Conservation (phyloP, 805 yeast genomes). For the Yamadazyma philogaea region DNA sequence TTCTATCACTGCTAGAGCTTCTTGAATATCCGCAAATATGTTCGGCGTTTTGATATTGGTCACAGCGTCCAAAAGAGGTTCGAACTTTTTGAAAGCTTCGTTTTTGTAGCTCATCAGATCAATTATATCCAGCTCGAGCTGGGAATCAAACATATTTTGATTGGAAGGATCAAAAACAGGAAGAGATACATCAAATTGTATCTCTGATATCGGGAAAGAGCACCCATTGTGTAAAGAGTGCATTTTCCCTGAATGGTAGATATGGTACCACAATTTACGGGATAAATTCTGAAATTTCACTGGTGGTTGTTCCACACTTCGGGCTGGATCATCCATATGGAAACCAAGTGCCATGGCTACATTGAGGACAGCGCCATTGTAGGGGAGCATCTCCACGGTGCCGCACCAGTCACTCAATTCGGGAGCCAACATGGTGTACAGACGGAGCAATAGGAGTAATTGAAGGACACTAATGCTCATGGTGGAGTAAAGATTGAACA, state of each 20-base stretch:
- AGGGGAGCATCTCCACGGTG: constrained; percentile 51
- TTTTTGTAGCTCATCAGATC: neutral
- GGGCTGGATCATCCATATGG: neutral
- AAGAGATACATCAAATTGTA: neutral
- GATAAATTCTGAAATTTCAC: constrained; percentile 1
- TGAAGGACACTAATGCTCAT: constrained; percentile 51
- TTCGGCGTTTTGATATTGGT: neutral
- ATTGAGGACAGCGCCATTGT: constrained; percentile 47
- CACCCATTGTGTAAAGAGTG: constrained; percentile 6
- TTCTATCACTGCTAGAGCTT: neutral
- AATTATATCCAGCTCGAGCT: neutral
- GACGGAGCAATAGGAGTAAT: constrained; percentile 48
- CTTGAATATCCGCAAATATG: neutral
- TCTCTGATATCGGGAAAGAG: neutral
- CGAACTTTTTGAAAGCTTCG: neutral
- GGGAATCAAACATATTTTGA: neutral
- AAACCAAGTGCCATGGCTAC: constrained; percentile 3
- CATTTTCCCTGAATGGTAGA: neutral
- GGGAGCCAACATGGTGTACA: constrained; percentile 48
- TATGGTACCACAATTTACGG: constrained; percentile 4
- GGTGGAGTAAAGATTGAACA: constrained; percentile 29
- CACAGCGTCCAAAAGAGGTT: constrained; percentile 1
- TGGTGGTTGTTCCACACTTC: neutral
- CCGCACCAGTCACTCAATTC: constrained; percentile 57
- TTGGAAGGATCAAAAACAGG: neutral